Evolutionary conservation across 495 filamentous ascomycete species (phyloP), one percentile per base, ranked within the genome.

Genomic region (Penicillium lagena): DNA sequence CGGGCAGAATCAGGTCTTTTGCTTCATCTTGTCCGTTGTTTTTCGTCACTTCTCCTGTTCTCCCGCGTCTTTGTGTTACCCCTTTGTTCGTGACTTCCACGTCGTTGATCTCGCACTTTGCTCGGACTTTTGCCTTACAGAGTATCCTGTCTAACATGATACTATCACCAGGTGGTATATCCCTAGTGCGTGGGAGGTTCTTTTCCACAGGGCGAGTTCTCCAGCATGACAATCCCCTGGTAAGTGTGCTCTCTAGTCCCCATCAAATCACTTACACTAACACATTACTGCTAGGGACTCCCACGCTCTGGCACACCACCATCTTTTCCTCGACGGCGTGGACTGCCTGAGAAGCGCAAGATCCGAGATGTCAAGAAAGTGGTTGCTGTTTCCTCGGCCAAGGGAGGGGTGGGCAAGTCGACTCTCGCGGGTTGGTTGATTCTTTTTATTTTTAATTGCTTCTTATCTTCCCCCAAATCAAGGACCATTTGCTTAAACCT

Each of bases 361-460:
- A 90, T 99, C 50, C 77, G 76, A 12, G 78, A 85, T 59, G 90
- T 97, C 38, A 75, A 77, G 54, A 93, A 96, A 56, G 79, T 96
- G 12, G 76, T 99, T 44, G 91, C 88, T 29, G 85, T 99, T 12
- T 95, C 88, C 31, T 96, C 90, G 0, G 93, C 94, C 7, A 99
- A 99, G 55, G 93, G 93, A 9, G 93, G 93, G 31, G 93, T 99
- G 1, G 93, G 93, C 1, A 99, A 99, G 59, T 90, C 85, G 36
- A 99, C 93, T 12, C 82, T 99, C 29, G 86, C 93, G 7, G 85
- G 86, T 88, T 37, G 17, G 62, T 54, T 31, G 2, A 22, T 39
- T 29, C 1, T n/a, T 40, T n/a, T 32, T 39, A 11, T 34, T 12
- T 2, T 34, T 34, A 12, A 4, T 34, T 10, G 32, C n/a, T 12